Conservation (phyloP, 2,329 filamentous ascomycete genomes). For the Aspergillus nomiae region DNA sequence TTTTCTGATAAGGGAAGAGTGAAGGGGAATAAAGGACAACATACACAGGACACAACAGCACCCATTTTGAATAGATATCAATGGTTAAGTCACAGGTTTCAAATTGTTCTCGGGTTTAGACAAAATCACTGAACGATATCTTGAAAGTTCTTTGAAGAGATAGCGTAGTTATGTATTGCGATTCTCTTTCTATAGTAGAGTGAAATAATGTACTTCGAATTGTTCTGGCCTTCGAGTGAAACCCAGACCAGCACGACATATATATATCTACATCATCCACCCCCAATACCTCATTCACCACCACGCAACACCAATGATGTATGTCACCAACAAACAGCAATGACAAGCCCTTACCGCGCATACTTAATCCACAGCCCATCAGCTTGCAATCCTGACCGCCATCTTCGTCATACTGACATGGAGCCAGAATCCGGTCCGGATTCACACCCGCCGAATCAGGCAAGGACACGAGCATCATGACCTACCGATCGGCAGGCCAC, state of each 20-base stretch:
- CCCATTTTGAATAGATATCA: conserved; percentile 63
- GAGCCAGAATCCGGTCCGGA: not conserved
- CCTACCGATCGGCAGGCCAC: not conserved
- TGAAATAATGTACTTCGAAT: not conserved
- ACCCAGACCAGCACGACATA: not conserved
- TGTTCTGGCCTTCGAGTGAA: not conserved
- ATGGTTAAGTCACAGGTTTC: not conserved
- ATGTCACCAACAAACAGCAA: not conserved
- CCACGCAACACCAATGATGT: conserved; percentile 3
- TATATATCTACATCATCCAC: not conserved
- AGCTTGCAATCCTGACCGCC: not conserved
- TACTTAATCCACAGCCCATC: not conserved
- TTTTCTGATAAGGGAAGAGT: conserved; percentile 9
- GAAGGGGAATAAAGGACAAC: conserved; percentile 39
- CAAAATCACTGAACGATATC: not conserved
- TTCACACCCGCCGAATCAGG: not conserved
- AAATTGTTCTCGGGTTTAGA: not conserved
- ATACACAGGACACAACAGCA: conserved; percentile 80
- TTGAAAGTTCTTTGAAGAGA: not conserved
- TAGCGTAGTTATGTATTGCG: not conserved
- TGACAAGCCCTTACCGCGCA: not conserved
- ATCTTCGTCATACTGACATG: conserved; percentile 2
- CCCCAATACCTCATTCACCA: not conserved
- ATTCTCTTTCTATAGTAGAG: not conserved
- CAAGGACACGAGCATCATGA: not conserved